A percentile compares a stretch with the other conserved stretches of the same genome.
Evolutionary conservation across 2,329 filamentous ascomycete species (phyloP).

Genomic region (Diplodia intermedia): DNA sequence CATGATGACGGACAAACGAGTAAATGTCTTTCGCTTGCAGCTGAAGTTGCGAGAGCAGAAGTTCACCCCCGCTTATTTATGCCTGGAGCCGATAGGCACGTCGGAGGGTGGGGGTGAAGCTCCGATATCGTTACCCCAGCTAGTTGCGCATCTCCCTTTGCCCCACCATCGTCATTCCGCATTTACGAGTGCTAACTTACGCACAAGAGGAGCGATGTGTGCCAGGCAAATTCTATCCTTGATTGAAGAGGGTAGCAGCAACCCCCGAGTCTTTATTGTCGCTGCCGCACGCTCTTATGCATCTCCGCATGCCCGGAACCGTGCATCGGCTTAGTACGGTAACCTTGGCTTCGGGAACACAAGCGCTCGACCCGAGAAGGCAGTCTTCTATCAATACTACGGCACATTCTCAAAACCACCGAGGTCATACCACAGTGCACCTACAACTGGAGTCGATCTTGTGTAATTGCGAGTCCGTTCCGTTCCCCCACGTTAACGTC

Average conservation of each 20-base stretch:
- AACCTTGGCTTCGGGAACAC: too few relatives aligned
- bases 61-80: not conserved
- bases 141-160: not conserved
- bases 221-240: not conserved
- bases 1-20: not conserved
- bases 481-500: too few relatives aligned
- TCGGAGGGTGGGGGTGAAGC: constrained; percentile 16
- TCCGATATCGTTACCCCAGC: constrained; percentile 11
- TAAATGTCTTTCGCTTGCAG: not conserved
- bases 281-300: not conserved
- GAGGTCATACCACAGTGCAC: not conserved
- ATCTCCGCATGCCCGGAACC: not conserved
- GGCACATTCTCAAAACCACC: not conserved
- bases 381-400: not conserved
- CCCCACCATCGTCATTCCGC: not conserved
- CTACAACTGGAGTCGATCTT: too few relatives aligned
- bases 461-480: too few relatives aligned
- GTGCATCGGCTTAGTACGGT: too few relatives aligned
- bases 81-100: not conserved
- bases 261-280: not conserved
- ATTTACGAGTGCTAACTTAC: not conserved
- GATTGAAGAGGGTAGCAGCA: not conserved
- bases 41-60: not conserved
- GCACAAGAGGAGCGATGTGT: not conserved
- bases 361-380: not conserved